Base-by-base conservation (phyloP, 371 early-diverging fungal species). In the Lichtheimia hyalospora region DNA sequence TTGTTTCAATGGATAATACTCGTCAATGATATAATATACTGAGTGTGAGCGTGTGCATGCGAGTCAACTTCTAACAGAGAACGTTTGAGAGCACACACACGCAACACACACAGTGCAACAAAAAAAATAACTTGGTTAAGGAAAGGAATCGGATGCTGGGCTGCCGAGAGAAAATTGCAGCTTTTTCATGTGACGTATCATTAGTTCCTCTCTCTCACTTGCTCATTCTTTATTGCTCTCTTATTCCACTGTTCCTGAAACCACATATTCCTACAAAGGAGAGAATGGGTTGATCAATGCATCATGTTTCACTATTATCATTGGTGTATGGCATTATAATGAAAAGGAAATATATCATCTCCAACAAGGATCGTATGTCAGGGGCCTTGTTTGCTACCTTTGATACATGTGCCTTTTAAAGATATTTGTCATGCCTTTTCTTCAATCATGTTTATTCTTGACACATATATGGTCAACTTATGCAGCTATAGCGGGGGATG, bases 21-120 rank as follows among this genome's bases (percentile, higher is more conserved):
- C 41, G 43, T 42, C 25, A 16, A 60, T 41, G 41, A 46, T 44
- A 34, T 21, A 44, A 39, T 42, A 43, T 55, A 62, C 62, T 62
- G 62, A 62, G 62, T 62, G 62, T 62, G 62, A 55, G 62, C 62
- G 57, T 62, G 62, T 62, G 62, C 62, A 62, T 62, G 62, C 62
- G 34, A 48, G 53, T 55, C 62, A 49, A 62, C 21, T 56, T 62
- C 52, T 60, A 40, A 52, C 44, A 52, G 43, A 52, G 53, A 56
- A 54, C 50, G 56, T 62, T 62, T 54, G 56, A 56, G 21, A 56
- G 62, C 53, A 60, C 52, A 64, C 65, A 64, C 65, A 60, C 65
- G 52, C 65, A 56, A 60, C 60, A 52, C 58, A 40, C 55, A 56
- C 65, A 64, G 60, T 50, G 64, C 56, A 60, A n/a, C 18, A 58